phyloP scores from a whole-genome alignment of 305 asterid species.

The Solanum hybrid region DNA sequence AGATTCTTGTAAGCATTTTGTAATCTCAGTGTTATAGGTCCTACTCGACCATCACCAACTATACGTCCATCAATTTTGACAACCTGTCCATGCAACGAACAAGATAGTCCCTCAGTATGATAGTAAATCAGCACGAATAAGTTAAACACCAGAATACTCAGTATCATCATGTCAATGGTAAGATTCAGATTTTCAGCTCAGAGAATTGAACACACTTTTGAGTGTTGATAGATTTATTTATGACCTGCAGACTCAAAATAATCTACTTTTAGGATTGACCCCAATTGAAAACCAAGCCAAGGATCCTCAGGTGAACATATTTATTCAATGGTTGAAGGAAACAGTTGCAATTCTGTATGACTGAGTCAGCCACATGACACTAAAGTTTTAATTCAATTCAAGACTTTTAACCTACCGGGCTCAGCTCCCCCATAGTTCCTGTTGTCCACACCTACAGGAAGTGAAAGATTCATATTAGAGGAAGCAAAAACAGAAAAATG shows the following conservation, averaged over 20 bases:
- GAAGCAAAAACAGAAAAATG: background rate
- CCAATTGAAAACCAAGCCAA: background rate
- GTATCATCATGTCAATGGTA: background rate
- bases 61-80: slow-evolving; percentile 64
- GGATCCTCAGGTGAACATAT: background rate
- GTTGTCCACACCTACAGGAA: slow-evolving; percentile 71
- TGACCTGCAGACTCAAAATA: background rate
- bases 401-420: slow-evolving; percentile 45
- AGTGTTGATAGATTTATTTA: background rate
- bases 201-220: background rate
- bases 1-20: slow-evolving; percentile 44
- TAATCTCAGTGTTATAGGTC: slow-evolving; percentile 57
- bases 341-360: background rate
- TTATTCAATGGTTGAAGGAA: too few relatives aligned
- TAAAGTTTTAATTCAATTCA: background rate
- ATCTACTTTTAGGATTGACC: background rate
- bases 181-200: background rate
- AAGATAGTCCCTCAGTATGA: background rate
- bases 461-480: background rate
- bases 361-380: background rate
- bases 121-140: background rate
- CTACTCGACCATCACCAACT: slow-evolving; percentile 64
- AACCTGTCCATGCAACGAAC: slow-evolving; percentile 32
- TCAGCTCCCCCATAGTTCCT: slow-evolving; percentile 91
- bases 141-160: background rate